Percentiles rank a stretch among this genome's conserved stretches.
Evolutionary conservation across 1,284 basidiomycete species (phyloP).

Genomic region (Anthracocystis setariae): DNA sequence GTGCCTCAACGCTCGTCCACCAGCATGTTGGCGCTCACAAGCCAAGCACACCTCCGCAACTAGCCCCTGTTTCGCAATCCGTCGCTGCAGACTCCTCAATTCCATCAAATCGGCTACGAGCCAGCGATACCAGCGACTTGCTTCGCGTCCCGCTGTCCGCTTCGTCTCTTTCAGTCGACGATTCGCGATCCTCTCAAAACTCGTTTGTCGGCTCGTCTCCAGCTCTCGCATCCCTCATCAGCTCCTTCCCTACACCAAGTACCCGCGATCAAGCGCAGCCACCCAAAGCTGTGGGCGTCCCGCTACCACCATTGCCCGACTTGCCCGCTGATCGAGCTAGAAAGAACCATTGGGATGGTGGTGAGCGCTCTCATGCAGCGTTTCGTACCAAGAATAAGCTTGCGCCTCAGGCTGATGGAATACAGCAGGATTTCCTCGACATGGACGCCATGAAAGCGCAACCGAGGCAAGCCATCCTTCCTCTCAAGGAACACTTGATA

Average conservation of each 20-base stretch:
- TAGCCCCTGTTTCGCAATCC: neutral
- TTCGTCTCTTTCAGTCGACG: neutral
- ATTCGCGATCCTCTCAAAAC: conserved; percentile 1
- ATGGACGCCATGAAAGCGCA: conserved; percentile 17
- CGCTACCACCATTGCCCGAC: too few species aligned
- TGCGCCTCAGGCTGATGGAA: neutral
- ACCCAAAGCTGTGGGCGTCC: too few species aligned
- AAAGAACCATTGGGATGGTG: conserved; percentile 40
- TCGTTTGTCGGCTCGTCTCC: conserved; percentile 26
- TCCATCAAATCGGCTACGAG: neutral
- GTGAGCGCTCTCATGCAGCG: conserved; percentile 20
- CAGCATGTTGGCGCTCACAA: conserved; percentile 3
- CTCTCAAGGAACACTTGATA: neutral
- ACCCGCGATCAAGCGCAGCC: conserved; percentile 4
- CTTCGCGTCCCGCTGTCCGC: conserved; percentile 5
- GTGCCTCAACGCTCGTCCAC: neutral
- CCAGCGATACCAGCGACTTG: conserved; percentile 4
- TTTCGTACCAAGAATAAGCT: conserved; percentile 5
- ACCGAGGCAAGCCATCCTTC: neutral
- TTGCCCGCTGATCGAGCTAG: too few species aligned
- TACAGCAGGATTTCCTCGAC: conserved; percentile 26
- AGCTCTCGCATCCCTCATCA: conserved; percentile 40
- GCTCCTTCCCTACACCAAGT: conserved; percentile 35
- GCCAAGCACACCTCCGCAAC: conserved; percentile 1
- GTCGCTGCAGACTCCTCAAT: conserved; percentile 1